phyloP scores from a whole-genome alignment of 1,284 basidiomycete genomes.

The Coniferiporia sulphurascens region DNA sequence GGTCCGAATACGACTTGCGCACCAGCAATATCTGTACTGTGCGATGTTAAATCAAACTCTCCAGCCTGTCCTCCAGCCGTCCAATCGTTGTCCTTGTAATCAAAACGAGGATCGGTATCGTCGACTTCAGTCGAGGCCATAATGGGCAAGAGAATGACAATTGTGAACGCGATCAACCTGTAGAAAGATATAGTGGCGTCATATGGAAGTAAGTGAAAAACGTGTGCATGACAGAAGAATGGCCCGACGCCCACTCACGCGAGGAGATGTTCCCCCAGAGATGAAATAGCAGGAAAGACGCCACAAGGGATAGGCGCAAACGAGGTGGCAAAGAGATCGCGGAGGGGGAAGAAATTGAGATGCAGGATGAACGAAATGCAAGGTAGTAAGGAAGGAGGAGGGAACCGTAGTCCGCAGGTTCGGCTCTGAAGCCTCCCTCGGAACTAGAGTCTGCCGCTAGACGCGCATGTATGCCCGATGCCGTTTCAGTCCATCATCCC shows the following conservation, averaged over 20 bases:
- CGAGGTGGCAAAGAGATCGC: neutral
- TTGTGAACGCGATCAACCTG: slow-evolving; percentile 13
- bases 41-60: slow-evolving; percentile 16
- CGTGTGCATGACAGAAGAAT: no score
- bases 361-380: neutral
- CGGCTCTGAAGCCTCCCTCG: neutral
- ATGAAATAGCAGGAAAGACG: neutral
- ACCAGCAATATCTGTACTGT: slow-evolving; percentile 7
- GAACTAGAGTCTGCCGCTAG: neutral
- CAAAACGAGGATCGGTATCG: slow-evolving; percentile 16
- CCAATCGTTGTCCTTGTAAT: slow-evolving; percentile 17
- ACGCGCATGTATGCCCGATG: neutral
- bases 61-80: slow-evolving; percentile 6
- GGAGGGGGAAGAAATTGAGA: neutral
- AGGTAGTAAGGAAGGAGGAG: neutral
- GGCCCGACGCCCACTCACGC: slow-evolving; percentile 5
- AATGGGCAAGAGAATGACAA: neutral
- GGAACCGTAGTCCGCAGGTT: neutral
- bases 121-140: slow-evolving; percentile 11
- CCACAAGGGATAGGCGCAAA: neutral
- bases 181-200: neutral
- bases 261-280: neutral
- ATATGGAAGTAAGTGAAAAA: no score
- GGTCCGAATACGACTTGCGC: slow-evolving; percentile 17
- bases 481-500: neutral